Base-by-base conservation (phyloP, 345 rosid genomes). In the Eucalyptus cladocalyx region DNA sequence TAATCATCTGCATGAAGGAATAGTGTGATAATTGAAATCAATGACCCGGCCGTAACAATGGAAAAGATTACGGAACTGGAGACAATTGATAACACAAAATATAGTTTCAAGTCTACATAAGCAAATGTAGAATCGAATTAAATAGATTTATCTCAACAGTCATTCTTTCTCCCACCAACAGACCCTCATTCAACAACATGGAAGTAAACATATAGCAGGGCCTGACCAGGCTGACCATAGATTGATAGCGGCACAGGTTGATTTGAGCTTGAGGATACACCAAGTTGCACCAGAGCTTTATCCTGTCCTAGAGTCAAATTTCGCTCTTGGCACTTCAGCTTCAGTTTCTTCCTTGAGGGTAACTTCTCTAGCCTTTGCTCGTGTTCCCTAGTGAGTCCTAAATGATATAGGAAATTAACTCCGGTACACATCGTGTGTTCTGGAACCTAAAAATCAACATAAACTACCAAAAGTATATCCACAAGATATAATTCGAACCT, bases 341-440 rank as follows among this genome's bases (percentile, higher is more conserved):
- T 98, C 94, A 98, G 91, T 89, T 98, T 98, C 93, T 97, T 97
- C 94, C 94, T 97, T 88, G 94, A 89, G 87, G 99, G 95, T 90
- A 97, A 87, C 89, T 91, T 95, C 89, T 95, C 99, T 48, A 88
- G 91, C 90, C 90, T 93, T 89, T 89, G 88, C 92, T 96, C 96
- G 86, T 92, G 92, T 76, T 89, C 91, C 81, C 93, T 90, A 88
- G 93, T 89, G 90, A 95, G 94, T 87, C 96, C 98, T 98, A 45
- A 86, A 90, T 32, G 80, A 2, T 8, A 45, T 80, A 32, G 6
- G 43, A 69, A 7, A 26, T 50, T 3, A 9, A 32, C 34, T 37
- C 56, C 0, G 0, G 9, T 90, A 40, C 83, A 85, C 58, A 72
- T 72, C 72, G 88, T 88, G 50, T 50, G 5, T 30, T 62, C 10